Percentiles rank a stretch among this genome's conserved stretches.
phyloP scores from a whole-genome alignment of 345 rosid species.

The Linum lewisii region DNA sequence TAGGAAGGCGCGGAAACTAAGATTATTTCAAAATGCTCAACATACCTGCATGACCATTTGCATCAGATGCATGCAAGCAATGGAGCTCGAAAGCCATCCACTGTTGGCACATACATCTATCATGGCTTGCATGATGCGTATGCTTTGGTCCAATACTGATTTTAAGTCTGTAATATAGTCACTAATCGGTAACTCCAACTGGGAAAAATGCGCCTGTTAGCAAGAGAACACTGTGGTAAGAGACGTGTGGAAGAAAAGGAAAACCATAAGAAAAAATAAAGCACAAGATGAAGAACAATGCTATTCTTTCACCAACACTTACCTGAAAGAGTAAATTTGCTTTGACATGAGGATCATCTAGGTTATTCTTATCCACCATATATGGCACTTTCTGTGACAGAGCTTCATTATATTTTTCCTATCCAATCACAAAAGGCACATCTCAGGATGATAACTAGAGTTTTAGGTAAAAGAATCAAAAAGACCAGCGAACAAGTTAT shows the following conservation, averaged over 20 bases:
- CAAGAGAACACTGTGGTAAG: slow-evolving; percentile 14
- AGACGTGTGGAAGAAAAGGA: neutral
- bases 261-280: neutral
- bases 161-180: slow-evolving; percentile 90
- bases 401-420: slow-evolving; percentile 81
- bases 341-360: slow-evolving; percentile 94
- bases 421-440: neutral
- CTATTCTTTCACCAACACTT: neutral
- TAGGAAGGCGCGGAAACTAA: too few species aligned
- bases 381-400: slow-evolving; percentile 62
- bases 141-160: slow-evolving; percentile 95
- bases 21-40: neutral
- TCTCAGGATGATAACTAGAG: too few species aligned
- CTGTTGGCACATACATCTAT: slow-evolving; percentile 96
- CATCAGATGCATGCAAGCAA: slow-evolving; percentile 89
- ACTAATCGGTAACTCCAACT: slow-evolving; percentile 75
- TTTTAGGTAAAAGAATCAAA: neutral
- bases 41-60: slow-evolving; percentile 99
- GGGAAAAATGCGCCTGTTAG: slow-evolving; percentile 84
- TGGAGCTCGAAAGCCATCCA: slow-evolving; percentile 92
- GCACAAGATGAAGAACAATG: neutral
- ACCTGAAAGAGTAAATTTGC: slow-evolving; percentile 90
- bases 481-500: too few species aligned
- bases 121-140: slow-evolving; percentile 96
- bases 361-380: slow-evolving; percentile 58